phyloP scores from a whole-genome alignment of 2,329 filamentous ascomycete species.

The Periconia digitata region DNA sequence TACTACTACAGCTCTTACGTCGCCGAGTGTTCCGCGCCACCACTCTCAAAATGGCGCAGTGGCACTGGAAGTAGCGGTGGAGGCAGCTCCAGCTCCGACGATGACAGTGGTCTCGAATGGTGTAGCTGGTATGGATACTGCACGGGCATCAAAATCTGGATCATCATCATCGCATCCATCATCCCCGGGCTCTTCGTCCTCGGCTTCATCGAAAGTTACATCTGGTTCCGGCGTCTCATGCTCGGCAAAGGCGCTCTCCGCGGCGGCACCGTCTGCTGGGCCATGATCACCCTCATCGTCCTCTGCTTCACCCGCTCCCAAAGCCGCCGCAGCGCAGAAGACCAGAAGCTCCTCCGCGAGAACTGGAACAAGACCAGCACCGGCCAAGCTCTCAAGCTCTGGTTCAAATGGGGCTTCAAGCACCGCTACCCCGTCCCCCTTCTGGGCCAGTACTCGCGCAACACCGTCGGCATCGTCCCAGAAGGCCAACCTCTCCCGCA shows the following conservation, averaged over 20 bases:
- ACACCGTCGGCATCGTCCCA: conserved; percentile 32
- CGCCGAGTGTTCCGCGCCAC: conserved; percentile 21
- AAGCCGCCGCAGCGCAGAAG: conserved; percentile 29
- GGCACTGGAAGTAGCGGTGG: conserved; percentile 8
- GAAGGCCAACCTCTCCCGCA: conserved; percentile 24
- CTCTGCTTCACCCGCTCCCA: conserved; percentile 37
- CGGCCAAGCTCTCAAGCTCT: conserved; percentile 33
- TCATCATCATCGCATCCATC: conserved; percentile 32
- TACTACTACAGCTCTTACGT: conserved; percentile 30
- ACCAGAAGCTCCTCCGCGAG: conserved; percentile 31
- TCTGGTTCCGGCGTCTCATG: conserved; percentile 42
- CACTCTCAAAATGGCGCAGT: conserved; percentile 5
- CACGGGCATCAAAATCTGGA: conserved; percentile 22
- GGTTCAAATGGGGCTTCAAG: conserved; percentile 36
- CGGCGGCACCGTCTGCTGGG: conserved; percentile 35
- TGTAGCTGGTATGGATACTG: conserved; percentile 16
- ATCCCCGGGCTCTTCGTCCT: conserved; percentile 33
- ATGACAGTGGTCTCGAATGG: neutral
- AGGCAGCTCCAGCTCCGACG: conserved; percentile 8
- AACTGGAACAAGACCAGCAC: conserved; percentile 32
- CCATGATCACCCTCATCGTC: conserved; percentile 31
- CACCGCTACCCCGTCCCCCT: conserved; percentile 30
- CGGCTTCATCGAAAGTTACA: conserved; percentile 34
- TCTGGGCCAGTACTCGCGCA: conserved; percentile 32
- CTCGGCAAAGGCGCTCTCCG: conserved; percentile 31